Conservation (phyloP, 2,329 filamentous ascomycete genomes). For the Aspergillus jensenii region DNA sequence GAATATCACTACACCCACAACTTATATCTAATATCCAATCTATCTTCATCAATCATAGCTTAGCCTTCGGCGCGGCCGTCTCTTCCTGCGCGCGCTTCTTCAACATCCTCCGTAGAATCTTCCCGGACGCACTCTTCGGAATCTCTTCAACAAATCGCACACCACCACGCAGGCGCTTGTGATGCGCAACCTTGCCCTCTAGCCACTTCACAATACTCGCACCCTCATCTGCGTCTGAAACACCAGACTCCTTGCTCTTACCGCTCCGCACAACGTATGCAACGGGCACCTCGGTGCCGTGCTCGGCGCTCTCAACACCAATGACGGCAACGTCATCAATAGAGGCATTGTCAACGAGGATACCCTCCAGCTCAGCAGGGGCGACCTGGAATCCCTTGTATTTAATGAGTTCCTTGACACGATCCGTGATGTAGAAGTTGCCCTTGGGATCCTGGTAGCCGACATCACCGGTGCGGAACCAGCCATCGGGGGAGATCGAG, state of each 20-base stretch:
- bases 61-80: conserved; percentile 36
- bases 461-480: conserved; percentile 88
- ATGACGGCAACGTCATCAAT: conserved; percentile 64
- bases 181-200: conserved; percentile 42
- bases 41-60: conserved; percentile 31
- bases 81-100: conserved; percentile 46
- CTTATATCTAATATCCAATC: background rate
- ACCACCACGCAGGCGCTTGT: conserved; percentile 48
- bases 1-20: background rate
- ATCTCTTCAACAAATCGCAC: conserved; percentile 47
- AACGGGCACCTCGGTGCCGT: conserved; percentile 68
- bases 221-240: conserved; percentile 49
- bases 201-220: conserved; percentile 47
- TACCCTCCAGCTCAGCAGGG: conserved; percentile 64
- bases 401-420: conserved; percentile 66
- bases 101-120: conserved; percentile 48
- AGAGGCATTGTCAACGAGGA: conserved; percentile 50
- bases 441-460: conserved; percentile 74
- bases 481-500: conserved; percentile 66
- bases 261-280: conserved; percentile 59
- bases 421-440: conserved; percentile 88
- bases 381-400: conserved; percentile 72
- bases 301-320: conserved; percentile 59
- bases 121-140: conserved; percentile 50
- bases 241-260: conserved; percentile 45